phyloP scores from a whole-genome alignment of 2,329 filamentous ascomycete genomes.

The Canariomyces notabilis region DNA sequence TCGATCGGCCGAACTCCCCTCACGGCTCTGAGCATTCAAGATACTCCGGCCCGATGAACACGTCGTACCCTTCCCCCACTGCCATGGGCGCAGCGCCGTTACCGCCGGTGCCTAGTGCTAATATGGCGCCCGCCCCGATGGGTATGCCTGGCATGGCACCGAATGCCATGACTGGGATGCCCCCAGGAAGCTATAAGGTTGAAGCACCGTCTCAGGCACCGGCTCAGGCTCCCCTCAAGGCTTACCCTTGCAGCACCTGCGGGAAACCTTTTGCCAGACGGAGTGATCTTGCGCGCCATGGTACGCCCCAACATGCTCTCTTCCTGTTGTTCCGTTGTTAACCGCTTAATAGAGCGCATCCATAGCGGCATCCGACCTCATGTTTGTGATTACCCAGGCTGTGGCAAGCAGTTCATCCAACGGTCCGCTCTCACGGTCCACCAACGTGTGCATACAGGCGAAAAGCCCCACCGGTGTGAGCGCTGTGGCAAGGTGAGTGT shows the following conservation, averaged over 20 bases:
- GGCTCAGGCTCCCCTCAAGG: conserved; percentile 49
- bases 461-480: conserved; percentile 98
- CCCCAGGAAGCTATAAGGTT: conserved; percentile 29
- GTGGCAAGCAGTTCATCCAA: conserved; percentile 96
- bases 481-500: conserved; percentile 87
- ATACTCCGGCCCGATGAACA: conserved; percentile 44
- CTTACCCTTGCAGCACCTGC: conserved; percentile 86
- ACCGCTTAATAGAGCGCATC: conserved; percentile 68
- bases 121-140: conserved; percentile 37
- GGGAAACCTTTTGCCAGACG: conserved; percentile 86
- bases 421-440: conserved; percentile 93
- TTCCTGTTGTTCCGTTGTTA: conserved; percentile 25
- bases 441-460: conserved; percentile 90
- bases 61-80: conserved; percentile 49
- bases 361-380: conserved; percentile 89
- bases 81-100: conserved; percentile 44
- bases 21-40: conserved; percentile 57
- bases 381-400: conserved; percentile 81
- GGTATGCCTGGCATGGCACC: conserved; percentile 39
- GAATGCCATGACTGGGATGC: conserved; percentile 29
- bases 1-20: conserved; percentile 53
- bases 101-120: conserved; percentile 31
- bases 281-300: conserved; percentile 90
- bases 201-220: conserved; percentile 27
- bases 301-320: conserved; percentile 56